phyloP scores from a whole-genome alignment of 495 filamentous ascomycete genomes.

The Penicillium argentinense region DNA sequence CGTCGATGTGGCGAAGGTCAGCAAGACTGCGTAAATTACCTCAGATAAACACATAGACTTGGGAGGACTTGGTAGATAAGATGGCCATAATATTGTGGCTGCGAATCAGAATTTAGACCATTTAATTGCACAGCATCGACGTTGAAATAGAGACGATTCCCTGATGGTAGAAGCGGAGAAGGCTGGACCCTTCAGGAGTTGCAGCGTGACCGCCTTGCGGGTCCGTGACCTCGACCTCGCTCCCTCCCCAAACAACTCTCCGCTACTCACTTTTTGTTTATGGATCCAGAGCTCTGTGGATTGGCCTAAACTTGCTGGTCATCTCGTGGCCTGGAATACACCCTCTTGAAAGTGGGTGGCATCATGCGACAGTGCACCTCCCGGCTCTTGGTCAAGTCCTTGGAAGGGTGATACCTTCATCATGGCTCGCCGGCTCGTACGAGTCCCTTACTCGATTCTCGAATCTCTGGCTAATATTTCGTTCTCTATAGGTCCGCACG shows the following conservation, averaged over 20 bases:
- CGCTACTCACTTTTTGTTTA: slow-evolving; percentile 1
- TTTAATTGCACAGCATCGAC: slow-evolving; percentile 6
- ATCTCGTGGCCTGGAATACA: slow-evolving; percentile 25
- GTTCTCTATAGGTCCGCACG: slow-evolving; percentile 63
- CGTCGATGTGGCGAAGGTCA: slow-evolving; percentile 29
- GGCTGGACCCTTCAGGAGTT: slow-evolving; percentile 11
- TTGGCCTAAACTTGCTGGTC: slow-evolving; percentile 23
- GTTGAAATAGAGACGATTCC: slow-evolving; percentile 7
- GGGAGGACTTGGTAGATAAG: background rate
- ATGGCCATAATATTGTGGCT: background rate
- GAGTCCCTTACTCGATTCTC: slow-evolving; percentile 6
- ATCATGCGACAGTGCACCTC: slow-evolving; percentile 28
- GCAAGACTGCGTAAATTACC: slow-evolving; percentile 12
- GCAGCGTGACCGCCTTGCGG: slow-evolving; percentile 21
- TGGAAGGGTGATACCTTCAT: slow-evolving; percentile 37
- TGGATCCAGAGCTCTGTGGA: slow-evolving; percentile 19
- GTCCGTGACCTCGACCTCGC: slow-evolving; percentile 20
- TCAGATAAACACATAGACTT: slow-evolving; percentile 10
- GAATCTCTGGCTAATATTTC: slow-evolving; percentile 7
- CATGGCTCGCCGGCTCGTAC: slow-evolving; percentile 52
- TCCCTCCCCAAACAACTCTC: slow-evolving; percentile 19
- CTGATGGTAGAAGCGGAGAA: slow-evolving; percentile 4
- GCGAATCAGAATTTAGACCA: background rate
- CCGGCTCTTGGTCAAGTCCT: slow-evolving; percentile 27
- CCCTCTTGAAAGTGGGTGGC: slow-evolving; percentile 6